Evolutionary conservation across 1,284 basidiomycete species (phyloP).

Genomic region (Sanguinoderma infundibulare): DNA sequence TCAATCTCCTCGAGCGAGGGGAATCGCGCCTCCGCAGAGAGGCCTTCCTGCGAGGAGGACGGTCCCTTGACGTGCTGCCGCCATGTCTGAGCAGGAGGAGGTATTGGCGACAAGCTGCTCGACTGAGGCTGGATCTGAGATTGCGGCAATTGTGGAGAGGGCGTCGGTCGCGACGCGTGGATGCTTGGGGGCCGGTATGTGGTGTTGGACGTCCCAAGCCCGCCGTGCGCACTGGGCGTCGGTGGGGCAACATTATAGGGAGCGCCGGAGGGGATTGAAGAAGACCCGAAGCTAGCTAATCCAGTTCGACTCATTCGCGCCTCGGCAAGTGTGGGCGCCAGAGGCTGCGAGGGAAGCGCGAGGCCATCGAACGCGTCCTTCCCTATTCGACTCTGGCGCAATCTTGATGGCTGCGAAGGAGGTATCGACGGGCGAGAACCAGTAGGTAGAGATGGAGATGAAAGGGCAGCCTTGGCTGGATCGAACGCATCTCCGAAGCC

Average conservation of each 20-base stretch:
- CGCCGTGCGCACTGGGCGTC: constrained; percentile 21
- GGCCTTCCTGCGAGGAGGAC: constrained; percentile 40
- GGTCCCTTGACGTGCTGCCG: constrained; percentile 25
- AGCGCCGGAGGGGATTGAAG: constrained; percentile 23
- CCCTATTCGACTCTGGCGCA: constrained; percentile 30
- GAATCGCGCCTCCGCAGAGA: constrained; percentile 69
- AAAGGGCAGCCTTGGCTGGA: constrained; percentile 25
- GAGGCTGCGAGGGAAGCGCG: constrained; percentile 53
- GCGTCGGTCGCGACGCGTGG: constrained; percentile 55
- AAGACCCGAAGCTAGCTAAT: constrained; percentile 50
- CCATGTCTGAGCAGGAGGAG: constrained; percentile 29
- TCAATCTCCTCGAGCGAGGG: constrained; percentile 81
- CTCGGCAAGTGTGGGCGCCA: constrained; percentile 73
- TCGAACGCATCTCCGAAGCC: constrained; percentile 62
- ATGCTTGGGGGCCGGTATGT: constrained; percentile 38
- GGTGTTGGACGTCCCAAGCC: constrained; percentile 33
- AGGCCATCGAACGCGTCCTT: constrained; percentile 82
- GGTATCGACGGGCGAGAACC: constrained; percentile 30
- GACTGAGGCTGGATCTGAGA: constrained; percentile 30
- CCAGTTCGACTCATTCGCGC: constrained; percentile 73
- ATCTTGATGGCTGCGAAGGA: constrained; percentile 10
- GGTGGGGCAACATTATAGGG: constrained; percentile 27
- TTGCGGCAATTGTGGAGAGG: constrained; percentile 38
- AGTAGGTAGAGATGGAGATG: constrained; percentile 16
- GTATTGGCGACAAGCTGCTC: constrained; percentile 25